Evolutionary conservation across 306 rosid species (phyloP), one percentile per base, ranked within the genome.

Genomic region (Carpinus fangiana): DNA sequence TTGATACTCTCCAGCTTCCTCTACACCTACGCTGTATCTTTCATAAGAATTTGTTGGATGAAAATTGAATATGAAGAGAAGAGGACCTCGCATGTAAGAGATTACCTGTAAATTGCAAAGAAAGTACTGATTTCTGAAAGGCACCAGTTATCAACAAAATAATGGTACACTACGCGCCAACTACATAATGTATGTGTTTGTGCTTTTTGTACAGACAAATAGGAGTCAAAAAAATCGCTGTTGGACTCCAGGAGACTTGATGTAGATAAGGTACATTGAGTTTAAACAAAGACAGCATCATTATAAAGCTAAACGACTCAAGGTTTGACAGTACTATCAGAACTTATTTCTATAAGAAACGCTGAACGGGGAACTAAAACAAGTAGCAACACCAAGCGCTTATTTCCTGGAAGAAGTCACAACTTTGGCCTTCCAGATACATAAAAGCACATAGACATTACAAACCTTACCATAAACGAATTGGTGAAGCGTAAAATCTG

Each of bases 1-100:
- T 80, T 88, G 91, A 86, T 95, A 95, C 59, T 92, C 98, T 80
- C 98, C 98, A 64, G 98, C 98, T 82, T 95, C 98, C 79, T 95
- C 98, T 71, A 91, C 97, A 17, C 98, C 98, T 55, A 95, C 81
- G 23, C 70, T 59, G 73, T 92, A 92, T 76, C 86, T 83, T 73
- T 87, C 88, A 47, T 90, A 88, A 60, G 93, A 89, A 74, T 92
- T 87, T 62, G 90, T 82, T 46, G 98, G 98, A 84, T 95, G 98
- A 81, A 95, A 92, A 82, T 95, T 95, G 84, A 89, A 91, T 84
- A 91, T 18, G 82, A 95, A 88, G 77, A 95, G 90, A 85, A 91
- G 80, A 82, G 97, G 98, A 70, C 98, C 98, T 86, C 98, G 88
- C 74, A 79, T 75, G 82, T 82, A 95, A 76, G 98, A 86, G 84